phyloP scores from a whole-genome alignment of 352 stramenopile species.

The Globisporangium orthogonon region DNA sequence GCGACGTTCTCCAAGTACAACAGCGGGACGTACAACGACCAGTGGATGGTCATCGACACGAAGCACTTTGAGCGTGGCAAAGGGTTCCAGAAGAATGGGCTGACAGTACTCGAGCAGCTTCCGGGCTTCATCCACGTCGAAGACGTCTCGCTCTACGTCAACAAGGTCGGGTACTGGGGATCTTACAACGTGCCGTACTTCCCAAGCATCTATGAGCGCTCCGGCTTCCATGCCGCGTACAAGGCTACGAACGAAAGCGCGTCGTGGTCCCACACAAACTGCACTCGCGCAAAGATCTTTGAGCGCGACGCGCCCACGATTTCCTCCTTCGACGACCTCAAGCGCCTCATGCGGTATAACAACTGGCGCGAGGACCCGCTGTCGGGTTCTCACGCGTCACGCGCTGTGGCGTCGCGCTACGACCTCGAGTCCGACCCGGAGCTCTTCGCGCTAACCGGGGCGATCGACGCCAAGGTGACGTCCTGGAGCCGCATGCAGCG shows the following conservation, averaged over 20 bases:
- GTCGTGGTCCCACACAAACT: slow-evolving; percentile 38
- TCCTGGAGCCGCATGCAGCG: slow-evolving; percentile 19
- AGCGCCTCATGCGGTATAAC: slow-evolving; percentile 64
- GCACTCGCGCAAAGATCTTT: slow-evolving; percentile 52
- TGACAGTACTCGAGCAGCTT: slow-evolving; percentile 73
- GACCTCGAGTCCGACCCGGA: slow-evolving; percentile 42
- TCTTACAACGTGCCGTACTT: slow-evolving; percentile 87
- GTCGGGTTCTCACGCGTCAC: slow-evolving; percentile 32
- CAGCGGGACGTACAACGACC: slow-evolving; percentile 81
- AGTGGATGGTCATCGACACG: slow-evolving; percentile 79
- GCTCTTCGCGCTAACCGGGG: slow-evolving; percentile 36
- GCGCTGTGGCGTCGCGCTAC: slow-evolving; percentile 56
- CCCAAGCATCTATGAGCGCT: slow-evolving; percentile 39
- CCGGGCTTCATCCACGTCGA: slow-evolving; percentile 42
- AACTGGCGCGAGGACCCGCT: slow-evolving; percentile 51
- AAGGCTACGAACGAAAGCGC: slow-evolving; percentile 24
- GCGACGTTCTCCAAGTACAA: slow-evolving; percentile 47
- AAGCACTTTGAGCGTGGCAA: slow-evolving; percentile 36
- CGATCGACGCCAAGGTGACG: slow-evolving; percentile 77
- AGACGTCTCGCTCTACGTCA: slow-evolving; percentile 49
- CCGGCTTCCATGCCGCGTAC: slow-evolving; percentile 41
- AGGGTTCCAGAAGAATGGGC: slow-evolving; percentile 32
- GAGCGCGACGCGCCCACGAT: slow-evolving; percentile 38
- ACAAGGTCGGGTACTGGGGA: slow-evolving; percentile 59
- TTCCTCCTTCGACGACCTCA: slow-evolving; percentile 37